Percentiles rank a stretch among this genome's conserved stretches.
Evolutionary conservation across 108 stramenopile genomes (phyloP).

Genomic region (Schizochytrium sp.): DNA sequence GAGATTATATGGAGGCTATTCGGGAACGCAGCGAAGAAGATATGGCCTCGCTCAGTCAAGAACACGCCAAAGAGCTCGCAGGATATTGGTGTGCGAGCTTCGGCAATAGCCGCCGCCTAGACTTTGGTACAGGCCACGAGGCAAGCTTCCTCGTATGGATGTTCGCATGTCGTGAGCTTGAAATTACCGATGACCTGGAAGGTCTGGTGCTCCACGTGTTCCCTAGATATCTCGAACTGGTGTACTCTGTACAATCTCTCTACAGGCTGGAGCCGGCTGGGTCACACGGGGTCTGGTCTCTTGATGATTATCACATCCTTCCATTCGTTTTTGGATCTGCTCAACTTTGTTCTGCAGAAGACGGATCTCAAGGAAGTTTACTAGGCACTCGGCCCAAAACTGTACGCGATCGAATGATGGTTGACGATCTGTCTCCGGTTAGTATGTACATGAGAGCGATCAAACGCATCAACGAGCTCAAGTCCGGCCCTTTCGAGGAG

Average conservation of each 20-base stretch:
- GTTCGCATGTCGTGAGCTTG: background rate
- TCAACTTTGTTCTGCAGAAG: conserved; percentile 68
- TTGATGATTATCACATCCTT: conserved; percentile 79
- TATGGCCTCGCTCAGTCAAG: background rate
- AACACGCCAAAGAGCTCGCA: conserved; percentile 66
- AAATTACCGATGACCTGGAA: background rate
- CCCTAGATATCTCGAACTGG: conserved; percentile 26
- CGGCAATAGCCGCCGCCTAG: conserved; percentile 73
- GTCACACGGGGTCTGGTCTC: conserved; percentile 77
- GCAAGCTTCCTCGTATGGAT: conserved; percentile 68
- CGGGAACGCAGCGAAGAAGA: background rate
- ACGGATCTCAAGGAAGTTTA: background rate
- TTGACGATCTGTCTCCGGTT: conserved; percentile 47
- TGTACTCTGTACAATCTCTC: background rate
- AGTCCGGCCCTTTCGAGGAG: conserved; percentile 76
- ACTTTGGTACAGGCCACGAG: conserved; percentile 82
- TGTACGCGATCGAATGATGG: background rate
- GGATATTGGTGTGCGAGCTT: conserved; percentile 71
- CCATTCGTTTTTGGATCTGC: conserved; percentile 76
- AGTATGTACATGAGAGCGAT: conserved; percentile 73
- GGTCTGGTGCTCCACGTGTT: conserved; percentile 27
- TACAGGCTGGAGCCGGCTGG: conserved; percentile 80
- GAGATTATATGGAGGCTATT: background rate
- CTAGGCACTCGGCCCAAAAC: background rate
- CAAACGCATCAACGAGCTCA: conserved; percentile 66